Evolutionary conservation across 805 yeast genomes (phyloP).

Genomic region (Brettanomyces bruxellensis): DNA sequence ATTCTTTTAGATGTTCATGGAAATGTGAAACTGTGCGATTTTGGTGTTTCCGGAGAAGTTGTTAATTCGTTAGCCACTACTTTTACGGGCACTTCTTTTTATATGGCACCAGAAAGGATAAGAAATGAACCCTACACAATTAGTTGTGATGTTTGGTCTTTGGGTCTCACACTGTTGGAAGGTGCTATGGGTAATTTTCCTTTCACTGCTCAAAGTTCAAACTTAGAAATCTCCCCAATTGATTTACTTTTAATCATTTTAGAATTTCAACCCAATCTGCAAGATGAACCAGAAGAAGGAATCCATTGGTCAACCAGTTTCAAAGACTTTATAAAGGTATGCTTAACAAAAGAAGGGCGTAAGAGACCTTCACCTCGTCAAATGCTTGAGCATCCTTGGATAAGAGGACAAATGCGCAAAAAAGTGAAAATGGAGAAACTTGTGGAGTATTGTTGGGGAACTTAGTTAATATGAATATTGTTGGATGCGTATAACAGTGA

Average conservation of each 20-base stretch:
- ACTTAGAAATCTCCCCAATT: conserved; percentile 62
- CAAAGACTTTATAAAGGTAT: conserved; percentile 71
- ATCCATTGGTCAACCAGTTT: conserved; percentile 79
- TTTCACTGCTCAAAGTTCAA: conserved; percentile 18
- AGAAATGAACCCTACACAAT: conserved; percentile 94
- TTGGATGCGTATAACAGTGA: too few species aligned
- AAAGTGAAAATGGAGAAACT: conserved; percentile 81
- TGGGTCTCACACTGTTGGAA: conserved; percentile 85
- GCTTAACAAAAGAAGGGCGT: conserved; percentile 69
- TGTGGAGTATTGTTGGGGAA: conserved; percentile 63
- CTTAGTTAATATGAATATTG: too few species aligned
- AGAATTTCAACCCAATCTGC: conserved; percentile 70
- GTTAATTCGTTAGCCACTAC: conserved; percentile 93
- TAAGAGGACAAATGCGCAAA: conserved; percentile 62
- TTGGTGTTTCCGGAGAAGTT: conserved; percentile 96
- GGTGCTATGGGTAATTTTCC: conserved; percentile 94
- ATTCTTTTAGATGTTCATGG: conserved; percentile 70
- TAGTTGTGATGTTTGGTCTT: conserved; percentile 93
- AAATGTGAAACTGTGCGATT: conserved; percentile 87
- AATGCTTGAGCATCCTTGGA: conserved; percentile 92
- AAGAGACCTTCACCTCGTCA: conserved; percentile 90
- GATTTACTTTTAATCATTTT: conserved; percentile 77
- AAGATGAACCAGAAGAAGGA: conserved; percentile 67
- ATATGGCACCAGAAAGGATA: conserved; percentile 98
- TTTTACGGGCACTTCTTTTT: conserved; percentile 93